Percentiles rank a stretch among this genome's conserved stretches.
These are phyloP conservation scores for Cucurbita moschata DNA, from an alignment of 306 rosid genomes.

Conservation along the genomic window DNA sequence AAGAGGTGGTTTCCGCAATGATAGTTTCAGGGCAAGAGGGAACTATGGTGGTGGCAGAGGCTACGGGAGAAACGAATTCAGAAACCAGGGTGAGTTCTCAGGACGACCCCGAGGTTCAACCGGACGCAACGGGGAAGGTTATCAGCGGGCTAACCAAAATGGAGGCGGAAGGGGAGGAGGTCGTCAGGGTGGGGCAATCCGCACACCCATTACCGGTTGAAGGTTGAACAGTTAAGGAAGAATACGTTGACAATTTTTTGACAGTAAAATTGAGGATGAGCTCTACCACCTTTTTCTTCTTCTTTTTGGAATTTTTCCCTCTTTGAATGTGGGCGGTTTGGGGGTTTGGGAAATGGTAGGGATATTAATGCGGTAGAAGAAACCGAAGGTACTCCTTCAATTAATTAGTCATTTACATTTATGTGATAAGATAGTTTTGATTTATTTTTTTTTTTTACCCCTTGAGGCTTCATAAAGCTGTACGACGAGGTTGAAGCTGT, in stretches of 20 bases:
- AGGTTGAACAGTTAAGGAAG: conserved; percentile 19
- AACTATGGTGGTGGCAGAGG: conserved; percentile 61
- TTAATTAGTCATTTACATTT: conserved; percentile 5
- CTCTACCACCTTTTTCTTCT: neutral
- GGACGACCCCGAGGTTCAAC: conserved; percentile 42
- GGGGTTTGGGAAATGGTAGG: conserved; percentile 8
- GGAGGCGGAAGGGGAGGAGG: conserved; percentile 71
- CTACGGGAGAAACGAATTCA: conserved; percentile 69
- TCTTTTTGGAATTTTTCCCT: neutral
- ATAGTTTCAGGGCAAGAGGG: conserved; percentile 57
- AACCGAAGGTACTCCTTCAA: neutral
- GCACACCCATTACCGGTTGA: conserved; percentile 10
- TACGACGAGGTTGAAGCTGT: neutral
- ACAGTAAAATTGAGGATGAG: conserved; percentile 16
- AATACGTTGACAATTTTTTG: conserved; percentile 29
- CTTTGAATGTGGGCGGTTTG: conserved; percentile 7
- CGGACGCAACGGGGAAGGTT: conserved; percentile 46
- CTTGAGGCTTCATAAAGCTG: conserved; percentile 6
- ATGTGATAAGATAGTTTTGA: conserved; percentile 11
- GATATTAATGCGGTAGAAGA: conserved; percentile 8
- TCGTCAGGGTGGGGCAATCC: conserved; percentile 53
- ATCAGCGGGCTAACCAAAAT: conserved; percentile 50
- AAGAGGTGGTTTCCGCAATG: conserved; percentile 60
- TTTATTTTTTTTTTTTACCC: conserved; percentile 1
- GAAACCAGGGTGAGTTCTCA: conserved; percentile 74